Conservation (phyloP, 202 grass and related monocot species). For the Elaeis oleifera region DNA sequence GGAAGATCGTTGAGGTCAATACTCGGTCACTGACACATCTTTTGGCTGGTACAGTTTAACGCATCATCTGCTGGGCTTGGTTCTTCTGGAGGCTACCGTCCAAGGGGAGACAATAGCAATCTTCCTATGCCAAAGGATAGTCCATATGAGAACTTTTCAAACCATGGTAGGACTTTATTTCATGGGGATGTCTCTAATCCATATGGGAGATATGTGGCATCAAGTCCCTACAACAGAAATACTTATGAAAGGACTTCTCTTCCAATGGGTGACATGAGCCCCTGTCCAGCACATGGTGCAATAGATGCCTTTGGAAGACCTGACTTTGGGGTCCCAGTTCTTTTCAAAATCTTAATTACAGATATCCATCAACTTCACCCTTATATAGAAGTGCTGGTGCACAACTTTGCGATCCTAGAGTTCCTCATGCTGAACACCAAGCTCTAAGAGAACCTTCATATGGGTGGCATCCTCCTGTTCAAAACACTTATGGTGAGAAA, state of each 20-base stretch:
- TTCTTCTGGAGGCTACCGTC: slow-evolving; percentile 7
- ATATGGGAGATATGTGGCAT: slow-evolving; percentile 13
- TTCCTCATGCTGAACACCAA: slow-evolving; percentile 13
- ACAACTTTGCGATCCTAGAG: slow-evolving; percentile 7
- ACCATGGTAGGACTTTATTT: slow-evolving; percentile 21
- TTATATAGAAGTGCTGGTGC: not conserved
- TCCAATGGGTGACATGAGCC: slow-evolving; percentile 7
- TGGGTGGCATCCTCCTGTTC: slow-evolving; percentile 18
- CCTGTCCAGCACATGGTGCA: slow-evolving; percentile 13
- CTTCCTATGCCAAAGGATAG: slow-evolving; percentile 11
- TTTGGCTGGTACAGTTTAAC: slow-evolving; percentile 27
- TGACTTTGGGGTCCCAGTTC: slow-evolving; percentile 28
- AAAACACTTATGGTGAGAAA: slow-evolving; percentile 30
- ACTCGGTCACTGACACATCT: not conserved
- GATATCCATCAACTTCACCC: slow-evolving; percentile 21
- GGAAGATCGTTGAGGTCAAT: not conserved
- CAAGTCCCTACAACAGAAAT: slow-evolving; percentile 16
- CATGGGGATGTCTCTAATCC: slow-evolving; percentile 15
- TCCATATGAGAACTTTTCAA: slow-evolving; percentile 23
- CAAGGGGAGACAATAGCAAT: slow-evolving; percentile 10
- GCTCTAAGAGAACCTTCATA: slow-evolving; percentile 11
- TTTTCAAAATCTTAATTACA: slow-evolving; percentile 14
- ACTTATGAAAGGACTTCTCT: slow-evolving; percentile 14
- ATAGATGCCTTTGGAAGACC: slow-evolving; percentile 19
- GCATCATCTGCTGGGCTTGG: slow-evolving; percentile 16